A percentile compares a stretch with the other conserved stretches of the same genome.
Evolutionary conservation across 2,329 filamentous ascomycete species (phyloP).

Genomic region (Talaromyces sp.): DNA sequence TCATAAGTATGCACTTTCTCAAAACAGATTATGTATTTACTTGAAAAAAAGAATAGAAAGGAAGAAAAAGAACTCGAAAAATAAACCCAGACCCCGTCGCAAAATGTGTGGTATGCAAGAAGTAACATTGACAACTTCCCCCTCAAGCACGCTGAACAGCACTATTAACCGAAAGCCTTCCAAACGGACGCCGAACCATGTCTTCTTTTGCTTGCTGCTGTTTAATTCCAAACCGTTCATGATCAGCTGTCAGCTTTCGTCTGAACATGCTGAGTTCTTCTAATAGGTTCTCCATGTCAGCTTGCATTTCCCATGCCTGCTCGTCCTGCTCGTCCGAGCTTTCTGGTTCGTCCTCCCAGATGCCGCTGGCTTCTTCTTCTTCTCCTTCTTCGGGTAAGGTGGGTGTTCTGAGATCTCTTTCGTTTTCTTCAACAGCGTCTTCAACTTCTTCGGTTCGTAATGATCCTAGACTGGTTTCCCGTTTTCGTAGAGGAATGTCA

Average conservation of each 20-base stretch:
- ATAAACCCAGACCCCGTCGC: neutral
- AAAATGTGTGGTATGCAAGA: neutral
- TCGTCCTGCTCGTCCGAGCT: conserved; percentile 39
- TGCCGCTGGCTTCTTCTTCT: conserved; percentile 22
- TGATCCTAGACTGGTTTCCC: conserved; percentile 24
- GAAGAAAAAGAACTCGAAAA: neutral
- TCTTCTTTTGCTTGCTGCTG: conserved; percentile 16
- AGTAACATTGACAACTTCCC: neutral
- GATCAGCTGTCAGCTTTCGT: conserved; percentile 78
- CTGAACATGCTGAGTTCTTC: conserved; percentile 74
- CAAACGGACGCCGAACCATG: conserved; percentile 24
- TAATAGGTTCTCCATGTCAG: conserved; percentile 78
- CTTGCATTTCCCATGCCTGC: conserved; percentile 62
- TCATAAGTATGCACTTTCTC: neutral
- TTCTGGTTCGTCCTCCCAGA: conserved; percentile 37
- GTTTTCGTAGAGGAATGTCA: conserved; percentile 27
- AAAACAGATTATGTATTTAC: neutral
- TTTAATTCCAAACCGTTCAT: conserved; percentile 32
- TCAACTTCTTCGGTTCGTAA: conserved; percentile 33
- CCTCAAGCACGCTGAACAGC: conserved; percentile 11
- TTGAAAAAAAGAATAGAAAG: neutral
- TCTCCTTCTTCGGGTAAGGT: conserved; percentile 17
- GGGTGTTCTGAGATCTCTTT: conserved; percentile 32
- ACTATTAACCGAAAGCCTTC: conserved; percentile 23
- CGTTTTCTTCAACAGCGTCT: conserved; percentile 52